These are phyloP conservation scores for Lichina pygmaea DNA, from an alignment of 495 filamentous ascomycete species.

Conservation along the genomic window DNA sequence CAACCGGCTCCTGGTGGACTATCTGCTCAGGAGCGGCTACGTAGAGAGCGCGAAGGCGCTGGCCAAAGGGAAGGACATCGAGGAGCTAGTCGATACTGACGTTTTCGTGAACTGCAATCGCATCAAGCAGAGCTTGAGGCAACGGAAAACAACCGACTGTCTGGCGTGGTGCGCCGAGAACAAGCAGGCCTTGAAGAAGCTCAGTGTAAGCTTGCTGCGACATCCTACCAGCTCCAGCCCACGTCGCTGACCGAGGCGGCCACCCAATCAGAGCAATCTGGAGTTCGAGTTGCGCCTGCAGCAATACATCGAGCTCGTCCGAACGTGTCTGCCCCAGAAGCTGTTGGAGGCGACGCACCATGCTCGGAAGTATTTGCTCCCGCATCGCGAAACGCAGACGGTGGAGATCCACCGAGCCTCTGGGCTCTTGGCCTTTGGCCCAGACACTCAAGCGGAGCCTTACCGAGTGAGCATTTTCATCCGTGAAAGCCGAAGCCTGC, in stretches of 20 bases:
- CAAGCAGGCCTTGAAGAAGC: constrained; percentile 61
- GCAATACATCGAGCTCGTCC: constrained; percentile 77
- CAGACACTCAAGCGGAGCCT: constrained; percentile 29
- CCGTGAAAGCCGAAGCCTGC: not conserved
- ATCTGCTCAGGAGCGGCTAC: constrained; percentile 64
- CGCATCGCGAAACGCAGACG: constrained; percentile 37
- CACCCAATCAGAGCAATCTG: constrained; percentile 36
- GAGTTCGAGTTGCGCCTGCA: constrained; percentile 90
- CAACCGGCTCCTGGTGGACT: constrained; percentile 70
- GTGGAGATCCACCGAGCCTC: constrained; percentile 43
- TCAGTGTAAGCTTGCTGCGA: constrained; percentile 27
- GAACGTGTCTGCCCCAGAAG: constrained; percentile 28
- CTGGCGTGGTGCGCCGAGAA: constrained; percentile 82
- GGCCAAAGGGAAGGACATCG: constrained; percentile 40
- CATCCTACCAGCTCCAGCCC: constrained; percentile 35
- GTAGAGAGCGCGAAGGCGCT: constrained; percentile 46
- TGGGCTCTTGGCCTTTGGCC: constrained; percentile 48
- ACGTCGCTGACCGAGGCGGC: constrained; percentile 82
- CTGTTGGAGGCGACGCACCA: constrained; percentile 52
- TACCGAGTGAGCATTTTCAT: constrained; percentile 28
- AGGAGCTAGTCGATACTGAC: constrained; percentile 65
- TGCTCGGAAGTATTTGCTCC: constrained; percentile 52
- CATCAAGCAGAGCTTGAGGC: constrained; percentile 42
- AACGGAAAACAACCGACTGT: constrained; percentile 48
- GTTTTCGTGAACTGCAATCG: constrained; percentile 63